Evolutionary conservation across 345 rosid species (phyloP), one percentile per base, ranked within the genome.

Genomic region (Zanthoxylum bungeanum): DNA sequence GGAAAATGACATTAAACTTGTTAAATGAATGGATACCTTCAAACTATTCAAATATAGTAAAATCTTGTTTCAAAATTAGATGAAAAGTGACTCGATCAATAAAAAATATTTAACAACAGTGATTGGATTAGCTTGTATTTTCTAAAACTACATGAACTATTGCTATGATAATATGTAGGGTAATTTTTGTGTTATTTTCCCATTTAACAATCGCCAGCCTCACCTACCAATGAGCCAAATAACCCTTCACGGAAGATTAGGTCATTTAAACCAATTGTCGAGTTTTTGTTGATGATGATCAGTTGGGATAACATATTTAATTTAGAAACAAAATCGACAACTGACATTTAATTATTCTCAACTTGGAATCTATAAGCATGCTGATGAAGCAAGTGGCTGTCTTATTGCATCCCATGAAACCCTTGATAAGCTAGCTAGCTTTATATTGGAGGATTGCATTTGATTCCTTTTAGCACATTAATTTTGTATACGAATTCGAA

Each of bases 381-480:
- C 37, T 60, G 39, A 69, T 19, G 44, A 52, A 67, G 57, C 55
- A 68, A 55, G 61, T 82, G 77, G 60, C 49, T 68, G 65, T 61
- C 68, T 75, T n/a, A n/a, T n/a, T 62, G 57, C 60, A 42, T 52
- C 79, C 66, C 64, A 68, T 66, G 58, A 34, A 63, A 65, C 53
- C 42, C 47, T 19, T 51, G 47, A 4, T 40, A 25, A 53, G 14
- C 28, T 47, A 62, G 46, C 49, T 44, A 4, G n/a, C 49, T 44
- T 70, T 76, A 34, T 33, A 44, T 56, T 44, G 22, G 25, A 46
- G 59, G 59, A 47, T 70, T 70, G 67, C 25, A 62, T 67, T 70
- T 60, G 74, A 69, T 69, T 78, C 70, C 70, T 60, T 60, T 39
- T 60, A 63, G 71, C 64, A 39, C 76, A 40, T 60, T 69, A 42